Base-by-base conservation (phyloP, 495 filamentous ascomycete species). In the Amorphotheca resinae region DNA sequence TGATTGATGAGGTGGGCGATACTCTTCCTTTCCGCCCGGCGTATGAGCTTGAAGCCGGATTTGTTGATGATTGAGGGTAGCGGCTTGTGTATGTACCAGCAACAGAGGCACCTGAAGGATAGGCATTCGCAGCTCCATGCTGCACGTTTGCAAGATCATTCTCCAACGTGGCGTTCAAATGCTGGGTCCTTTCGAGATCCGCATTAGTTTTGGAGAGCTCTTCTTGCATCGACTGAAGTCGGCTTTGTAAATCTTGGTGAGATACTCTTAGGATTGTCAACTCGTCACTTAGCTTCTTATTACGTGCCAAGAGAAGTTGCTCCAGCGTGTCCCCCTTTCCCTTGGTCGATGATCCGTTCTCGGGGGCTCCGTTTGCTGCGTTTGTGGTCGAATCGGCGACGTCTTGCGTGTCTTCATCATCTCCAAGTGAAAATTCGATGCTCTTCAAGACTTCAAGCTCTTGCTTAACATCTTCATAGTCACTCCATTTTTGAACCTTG, bases 1-100 rank as follows among this genome's bases (percentile, higher is more conserved):
- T 95, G 51, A 96, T 96, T 9, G 91, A 95, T 4, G 87, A 94
- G 14, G 91, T 95, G 9, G 91, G 91, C 8, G 93, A 96, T n/a
- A 79, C 72, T 28, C 76, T 65, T 21, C 84, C 76, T 46, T 77
- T 68, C 20, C 82, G 68, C 38, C 58, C 52, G 38, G 22, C 20
- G 17, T 14, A 40, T 14, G 38, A 14, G 32, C 32, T 16, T 9
- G 32, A 12, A 16, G 8, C 32, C 5, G 50, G 39, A 39, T 58
- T 68, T 18, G 65, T 67, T 11, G 53, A 46, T 4, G 87, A 84
- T 50, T 83, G 76, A 1, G 84, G 83, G 57, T 89, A 83, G 26
- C 84, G 79, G 5, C 83, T 87, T 33, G 74, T 73, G 56, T 93
- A 89, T 26, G 87, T 95, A n/a, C 87, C 88, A 9, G 91, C 87